Evolutionary conservation across 345 rosid species (phyloP).

Genomic region (Euphorbia pulcherrima): DNA sequence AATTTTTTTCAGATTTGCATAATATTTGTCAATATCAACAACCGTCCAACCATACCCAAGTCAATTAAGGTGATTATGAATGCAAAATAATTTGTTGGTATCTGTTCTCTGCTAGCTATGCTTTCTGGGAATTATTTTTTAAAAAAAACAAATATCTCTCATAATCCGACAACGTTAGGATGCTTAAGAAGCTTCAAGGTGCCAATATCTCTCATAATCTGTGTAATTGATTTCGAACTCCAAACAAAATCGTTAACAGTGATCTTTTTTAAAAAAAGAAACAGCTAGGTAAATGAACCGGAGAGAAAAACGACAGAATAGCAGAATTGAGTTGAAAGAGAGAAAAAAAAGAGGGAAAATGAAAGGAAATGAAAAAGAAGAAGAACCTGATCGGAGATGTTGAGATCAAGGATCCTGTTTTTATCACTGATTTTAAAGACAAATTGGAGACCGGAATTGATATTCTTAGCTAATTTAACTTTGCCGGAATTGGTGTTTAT

Average conservation of each 20-base stretch:
- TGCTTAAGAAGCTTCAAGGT: conserved; percentile 85
- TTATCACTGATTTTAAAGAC: conserved; percentile 90
- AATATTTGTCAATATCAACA: too few relatives aligned
- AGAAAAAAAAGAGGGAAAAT: neutral
- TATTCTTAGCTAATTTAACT: conserved; percentile 66
- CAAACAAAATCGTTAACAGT: too few relatives aligned
- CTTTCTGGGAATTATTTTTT: too few relatives aligned
- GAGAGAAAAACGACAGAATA: too few relatives aligned
- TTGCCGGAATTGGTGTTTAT: conserved; percentile 86
- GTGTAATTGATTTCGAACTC: conserved; percentile 21
- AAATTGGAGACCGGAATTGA: conserved; percentile 53
- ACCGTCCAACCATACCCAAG: too few relatives aligned
- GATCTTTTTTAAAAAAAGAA: too few relatives aligned
- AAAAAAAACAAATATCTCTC: conserved; percentile 46
- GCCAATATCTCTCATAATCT: conserved; percentile 91
- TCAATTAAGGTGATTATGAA: too few relatives aligned
- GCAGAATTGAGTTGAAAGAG: neutral
- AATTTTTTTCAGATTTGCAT: too few relatives aligned
- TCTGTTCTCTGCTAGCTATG: too few relatives aligned
- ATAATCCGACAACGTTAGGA: conserved; percentile 79
- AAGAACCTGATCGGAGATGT: conserved; percentile 70
- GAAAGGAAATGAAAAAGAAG: too few relatives aligned
- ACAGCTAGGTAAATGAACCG: too few relatives aligned
- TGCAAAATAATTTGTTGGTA: too few relatives aligned
- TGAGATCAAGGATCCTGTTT: conserved; percentile 54